These are phyloP conservation scores for Helicostylum pulchrum DNA, from an alignment of 192 early-diverging fungal genomes.

Conservation along the genomic window DNA sequence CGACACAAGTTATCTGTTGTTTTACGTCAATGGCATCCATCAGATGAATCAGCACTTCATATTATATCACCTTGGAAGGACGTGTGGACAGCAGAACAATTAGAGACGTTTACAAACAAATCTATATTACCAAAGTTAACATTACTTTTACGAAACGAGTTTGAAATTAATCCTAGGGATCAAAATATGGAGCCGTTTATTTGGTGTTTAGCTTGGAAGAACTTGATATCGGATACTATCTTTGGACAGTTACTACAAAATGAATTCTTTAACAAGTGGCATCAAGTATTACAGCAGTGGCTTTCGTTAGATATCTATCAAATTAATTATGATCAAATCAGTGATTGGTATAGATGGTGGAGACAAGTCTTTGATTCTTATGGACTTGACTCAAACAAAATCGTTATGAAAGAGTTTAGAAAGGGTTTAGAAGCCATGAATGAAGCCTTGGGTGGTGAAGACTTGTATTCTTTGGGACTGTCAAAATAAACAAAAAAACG, in stretches of 20 bases:
- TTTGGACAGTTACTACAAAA: conserved; percentile 63
- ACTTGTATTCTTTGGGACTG: conserved; percentile 12
- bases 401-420: conserved; percentile 55
- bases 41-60: conserved; percentile 47
- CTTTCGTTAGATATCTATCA: conserved; percentile 42
- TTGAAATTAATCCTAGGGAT: conserved; percentile 69
- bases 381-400: conserved; percentile 21
- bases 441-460: conserved; percentile 23
- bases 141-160: conserved; percentile 52
- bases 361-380: conserved; percentile 45
- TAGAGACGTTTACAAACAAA: conserved; percentile 58
- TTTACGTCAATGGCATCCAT: conserved; percentile 64
- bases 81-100: conserved; percentile 48
- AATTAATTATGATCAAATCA: conserved; percentile 59
- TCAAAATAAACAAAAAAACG: conserved; percentile 1
- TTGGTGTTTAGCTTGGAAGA: conserved; percentile 62
- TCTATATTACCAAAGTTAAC: conserved; percentile 71
- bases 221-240: conserved; percentile 45
- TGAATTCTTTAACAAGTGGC: conserved; percentile 84
- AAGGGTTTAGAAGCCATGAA: conserved; percentile 76
- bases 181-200: conserved; percentile 66
- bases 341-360: conserved; percentile 70
- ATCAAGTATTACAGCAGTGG: conserved; percentile 66
- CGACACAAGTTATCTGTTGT: conserved; percentile 57
- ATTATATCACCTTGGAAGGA: conserved; percentile 64